phyloP scores from a whole-genome alignment of 495 filamentous ascomycete species.

The Podospora bellae-mahoneyi region DNA sequence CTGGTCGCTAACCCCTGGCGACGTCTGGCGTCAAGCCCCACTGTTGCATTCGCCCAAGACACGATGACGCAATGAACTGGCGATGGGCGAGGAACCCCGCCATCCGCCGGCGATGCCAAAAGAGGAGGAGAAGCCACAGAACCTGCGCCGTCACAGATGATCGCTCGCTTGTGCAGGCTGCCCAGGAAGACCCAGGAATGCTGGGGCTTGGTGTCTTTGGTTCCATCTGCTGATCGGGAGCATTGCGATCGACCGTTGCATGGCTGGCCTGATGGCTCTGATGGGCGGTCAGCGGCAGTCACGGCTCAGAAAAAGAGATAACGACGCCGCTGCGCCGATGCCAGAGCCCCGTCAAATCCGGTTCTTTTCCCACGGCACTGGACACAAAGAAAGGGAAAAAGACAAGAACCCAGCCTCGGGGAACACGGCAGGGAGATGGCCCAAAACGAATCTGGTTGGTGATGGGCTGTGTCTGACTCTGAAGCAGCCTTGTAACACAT shows the following conservation, averaged over 20 bases:
- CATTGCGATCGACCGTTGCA: neutral
- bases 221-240: neutral
- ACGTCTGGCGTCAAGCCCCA: conserved; percentile 5
- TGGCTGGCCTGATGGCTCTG: neutral
- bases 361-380: neutral
- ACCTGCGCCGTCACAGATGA: neutral
- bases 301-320: neutral
- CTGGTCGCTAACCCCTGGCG: neutral
- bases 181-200: neutral
- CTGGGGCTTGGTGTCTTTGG: neutral
- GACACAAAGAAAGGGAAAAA: neutral
- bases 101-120: neutral
- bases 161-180: neutral
- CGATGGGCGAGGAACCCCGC: neutral
- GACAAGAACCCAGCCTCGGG: no score
- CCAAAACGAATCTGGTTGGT: neutral
- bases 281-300: neutral
- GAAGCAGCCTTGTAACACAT: conserved; percentile 9
- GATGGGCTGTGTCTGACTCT: conserved; percentile 6
- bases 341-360: neutral
- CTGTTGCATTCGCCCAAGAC: conserved; percentile 16
- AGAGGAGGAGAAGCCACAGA: neutral
- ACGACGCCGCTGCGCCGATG: neutral
- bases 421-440: neutral
- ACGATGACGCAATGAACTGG: conserved; percentile 22